Percentiles rank a stretch among this genome's conserved stretches.
phyloP scores from a whole-genome alignment of 2,329 filamentous ascomycete species.

The Ceratocystis ficicola region DNA sequence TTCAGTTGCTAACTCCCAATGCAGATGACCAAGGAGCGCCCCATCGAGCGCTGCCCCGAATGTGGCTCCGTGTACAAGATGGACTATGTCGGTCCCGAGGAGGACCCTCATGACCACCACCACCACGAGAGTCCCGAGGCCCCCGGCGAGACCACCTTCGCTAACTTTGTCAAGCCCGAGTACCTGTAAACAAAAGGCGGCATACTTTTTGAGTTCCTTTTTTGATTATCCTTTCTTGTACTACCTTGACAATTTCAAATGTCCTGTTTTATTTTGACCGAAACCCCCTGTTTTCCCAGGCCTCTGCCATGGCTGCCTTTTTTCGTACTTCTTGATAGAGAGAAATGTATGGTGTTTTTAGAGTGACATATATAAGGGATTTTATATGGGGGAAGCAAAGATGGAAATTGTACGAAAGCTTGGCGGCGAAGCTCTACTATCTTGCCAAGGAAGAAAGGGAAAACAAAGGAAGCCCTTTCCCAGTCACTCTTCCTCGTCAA shows the following conservation, averaged over 20 bases:
- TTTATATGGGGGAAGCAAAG: neutral
- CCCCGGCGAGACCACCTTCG: constrained; percentile 63
- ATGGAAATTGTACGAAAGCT: neutral
- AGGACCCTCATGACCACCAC: constrained; percentile 53
- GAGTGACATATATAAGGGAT: neutral
- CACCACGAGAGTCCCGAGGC: constrained; percentile 63
- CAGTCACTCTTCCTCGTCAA: constrained; percentile 44
- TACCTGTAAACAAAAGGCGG: constrained; percentile 55
- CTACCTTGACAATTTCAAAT: constrained; percentile 9
- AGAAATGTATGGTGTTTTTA: constrained; percentile 12
- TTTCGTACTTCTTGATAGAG: constrained; percentile 12
- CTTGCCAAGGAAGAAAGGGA: too few species aligned
- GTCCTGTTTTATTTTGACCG: constrained; percentile 16
- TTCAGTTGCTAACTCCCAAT: neutral
- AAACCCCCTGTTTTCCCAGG: neutral
- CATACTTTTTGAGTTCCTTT: neutral
- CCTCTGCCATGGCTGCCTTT: neutral
- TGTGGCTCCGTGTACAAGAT: constrained; percentile 96
- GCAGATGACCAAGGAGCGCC: constrained; percentile 76
- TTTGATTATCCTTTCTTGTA: constrained; percentile 11
- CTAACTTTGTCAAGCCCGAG: constrained; percentile 88
- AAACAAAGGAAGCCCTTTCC: neutral
- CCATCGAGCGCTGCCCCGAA: constrained; percentile 88
- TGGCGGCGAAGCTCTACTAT: too few species aligned
- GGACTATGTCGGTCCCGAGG: constrained; percentile 80